A percentile compares a stretch with the other conserved stretches of the same genome.
These are phyloP conservation scores for Herpetomonas samuelpessoai DNA, from an alignment of 208 protist species.

Conservation along the genomic window DNA sequence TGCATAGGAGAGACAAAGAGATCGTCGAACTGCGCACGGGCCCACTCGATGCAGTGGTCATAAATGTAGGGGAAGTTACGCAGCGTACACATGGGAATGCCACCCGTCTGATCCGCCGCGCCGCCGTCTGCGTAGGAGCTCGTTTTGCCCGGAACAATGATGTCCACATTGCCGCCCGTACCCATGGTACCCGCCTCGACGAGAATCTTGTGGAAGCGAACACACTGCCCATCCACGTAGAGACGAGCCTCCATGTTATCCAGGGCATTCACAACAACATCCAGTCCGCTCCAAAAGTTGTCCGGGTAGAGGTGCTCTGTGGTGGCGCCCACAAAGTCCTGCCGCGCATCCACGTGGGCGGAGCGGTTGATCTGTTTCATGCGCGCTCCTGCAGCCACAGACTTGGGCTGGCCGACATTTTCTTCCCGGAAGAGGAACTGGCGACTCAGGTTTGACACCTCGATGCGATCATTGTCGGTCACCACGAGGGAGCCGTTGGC, in stretches of 20 bases:
- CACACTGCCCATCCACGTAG: slow-evolving; percentile 96
- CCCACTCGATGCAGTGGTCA: slow-evolving; percentile 98
- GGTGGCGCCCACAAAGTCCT: slow-evolving; percentile 93
- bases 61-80: slow-evolving; percentile 99
- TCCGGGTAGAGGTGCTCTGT: slow-evolving; percentile 97
- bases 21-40: slow-evolving; percentile 91
- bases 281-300: slow-evolving; percentile 94
- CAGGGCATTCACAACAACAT: slow-evolving; percentile 98
- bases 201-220: slow-evolving; percentile 96
- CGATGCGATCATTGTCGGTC: slow-evolving; percentile 99
- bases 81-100: slow-evolving; percentile 99
- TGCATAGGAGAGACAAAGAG: slow-evolving; percentile 88
- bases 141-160: slow-evolving; percentile 97
- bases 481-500: slow-evolving; percentile 85
- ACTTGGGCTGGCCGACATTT: slow-evolving; percentile 97
- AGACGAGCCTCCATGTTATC: slow-evolving; percentile 98
- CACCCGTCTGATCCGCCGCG: slow-evolving; percentile 96
- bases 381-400: slow-evolving; percentile 87
- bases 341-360: slow-evolving; percentile 69
- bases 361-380: slow-evolving; percentile 96
- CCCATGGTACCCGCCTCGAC: slow-evolving; percentile 99
- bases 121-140: slow-evolving; percentile 96
- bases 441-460: slow-evolving; percentile 99
- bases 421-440: slow-evolving; percentile 99
- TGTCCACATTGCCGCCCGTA: slow-evolving; percentile 98